phyloP scores from a whole-genome alignment of 768 basidiomycete species.

The Tylopilus intermedius region DNA sequence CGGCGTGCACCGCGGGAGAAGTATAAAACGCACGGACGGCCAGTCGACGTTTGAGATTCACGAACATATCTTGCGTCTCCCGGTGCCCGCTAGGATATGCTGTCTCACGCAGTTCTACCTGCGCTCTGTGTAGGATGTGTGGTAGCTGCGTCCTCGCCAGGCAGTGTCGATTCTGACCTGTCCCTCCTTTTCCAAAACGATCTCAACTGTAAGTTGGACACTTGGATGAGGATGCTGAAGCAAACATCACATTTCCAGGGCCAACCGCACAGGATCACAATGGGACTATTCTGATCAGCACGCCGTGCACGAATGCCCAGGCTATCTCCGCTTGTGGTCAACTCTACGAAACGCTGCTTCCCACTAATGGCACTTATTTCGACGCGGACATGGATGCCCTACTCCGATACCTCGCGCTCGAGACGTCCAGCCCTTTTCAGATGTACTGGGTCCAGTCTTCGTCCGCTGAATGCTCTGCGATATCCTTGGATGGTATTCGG shows the following conservation, averaged over 20 bases:
- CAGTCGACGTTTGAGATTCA: no score
- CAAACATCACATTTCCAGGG: neutral
- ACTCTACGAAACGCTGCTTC: conserved; percentile 5
- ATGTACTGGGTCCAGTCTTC: conserved; percentile 11
- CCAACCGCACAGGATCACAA: conserved; percentile 6
- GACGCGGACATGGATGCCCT: conserved; percentile 5
- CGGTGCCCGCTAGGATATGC: neutral
- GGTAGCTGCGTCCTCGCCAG: conserved; percentile 2
- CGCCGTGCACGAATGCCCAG: neutral
- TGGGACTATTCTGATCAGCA: conserved; percentile 4
- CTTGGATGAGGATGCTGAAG: neutral
- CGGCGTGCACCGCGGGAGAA: no score
- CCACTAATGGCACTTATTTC: conserved; percentile 9
- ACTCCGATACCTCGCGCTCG: conserved; percentile 8
- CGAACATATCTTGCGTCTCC: neutral
- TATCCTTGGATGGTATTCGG: conserved; percentile 5
- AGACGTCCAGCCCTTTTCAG: conserved; percentile 3
- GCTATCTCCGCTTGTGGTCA: conserved; percentile 5
- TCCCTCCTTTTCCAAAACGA: conserved; percentile 11
- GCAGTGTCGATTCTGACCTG: conserved; percentile 4
- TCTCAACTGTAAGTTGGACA: conserved; percentile 6
- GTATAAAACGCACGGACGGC: no score
- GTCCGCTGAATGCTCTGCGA: conserved; percentile 1
- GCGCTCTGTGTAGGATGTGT: neutral
- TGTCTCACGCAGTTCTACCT: neutral